Conservation (phyloP, 1,139 yeast species). For the Debaryomyces nepalensis region DNA sequence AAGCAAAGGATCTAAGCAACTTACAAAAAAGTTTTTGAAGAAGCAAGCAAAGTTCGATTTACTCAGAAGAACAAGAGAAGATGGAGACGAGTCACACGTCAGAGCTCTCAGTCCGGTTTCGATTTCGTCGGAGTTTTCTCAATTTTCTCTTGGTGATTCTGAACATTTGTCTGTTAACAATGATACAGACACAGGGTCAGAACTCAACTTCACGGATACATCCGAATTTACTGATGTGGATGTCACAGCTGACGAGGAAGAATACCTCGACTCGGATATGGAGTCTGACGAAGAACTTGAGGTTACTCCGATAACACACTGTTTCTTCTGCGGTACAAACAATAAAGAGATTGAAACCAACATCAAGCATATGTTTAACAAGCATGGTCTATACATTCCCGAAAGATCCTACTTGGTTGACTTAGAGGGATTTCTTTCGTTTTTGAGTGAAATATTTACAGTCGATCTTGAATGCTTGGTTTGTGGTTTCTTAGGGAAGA, state of each 20-base stretch:
- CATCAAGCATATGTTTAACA: slow-evolving; percentile 50
- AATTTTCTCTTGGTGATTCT: slow-evolving; percentile 69
- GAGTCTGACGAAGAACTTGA: slow-evolving; percentile 30
- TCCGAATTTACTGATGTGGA: slow-evolving; percentile 44
- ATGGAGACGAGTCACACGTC: slow-evolving; percentile 17
- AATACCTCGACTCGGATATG: slow-evolving; percentile 26
- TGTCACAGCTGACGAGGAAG: slow-evolving; percentile 23
- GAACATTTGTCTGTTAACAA: slow-evolving; percentile 7
- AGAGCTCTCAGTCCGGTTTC: slow-evolving; percentile 60
- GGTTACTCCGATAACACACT: slow-evolving; percentile 38
- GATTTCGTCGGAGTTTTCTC: slow-evolving; percentile 60
- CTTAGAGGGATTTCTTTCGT: slow-evolving; percentile 49
- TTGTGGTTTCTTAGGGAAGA: slow-evolving; percentile 58
- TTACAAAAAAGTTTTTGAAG: slow-evolving; percentile 27
- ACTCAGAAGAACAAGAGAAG: slow-evolving; percentile 16
- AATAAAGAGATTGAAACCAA: slow-evolving; percentile 47
- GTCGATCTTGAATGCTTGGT: slow-evolving; percentile 54
- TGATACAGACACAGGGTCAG: slow-evolving; percentile 51
- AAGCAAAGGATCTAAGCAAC: slow-evolving; percentile 25
- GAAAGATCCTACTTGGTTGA: slow-evolving; percentile 48
- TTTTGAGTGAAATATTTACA: slow-evolving; percentile 47
- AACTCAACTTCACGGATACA: slow-evolving; percentile 48
- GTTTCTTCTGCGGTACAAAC: slow-evolving; percentile 48
- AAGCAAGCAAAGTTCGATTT: slow-evolving; percentile 20
- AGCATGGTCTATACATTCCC: slow-evolving; percentile 57